Percentiles rank a stretch among this genome's conserved stretches.
These are phyloP conservation scores for Cucumis hystrix DNA, from an alignment of 306 rosid genomes.

Conservation along the genomic window DNA sequence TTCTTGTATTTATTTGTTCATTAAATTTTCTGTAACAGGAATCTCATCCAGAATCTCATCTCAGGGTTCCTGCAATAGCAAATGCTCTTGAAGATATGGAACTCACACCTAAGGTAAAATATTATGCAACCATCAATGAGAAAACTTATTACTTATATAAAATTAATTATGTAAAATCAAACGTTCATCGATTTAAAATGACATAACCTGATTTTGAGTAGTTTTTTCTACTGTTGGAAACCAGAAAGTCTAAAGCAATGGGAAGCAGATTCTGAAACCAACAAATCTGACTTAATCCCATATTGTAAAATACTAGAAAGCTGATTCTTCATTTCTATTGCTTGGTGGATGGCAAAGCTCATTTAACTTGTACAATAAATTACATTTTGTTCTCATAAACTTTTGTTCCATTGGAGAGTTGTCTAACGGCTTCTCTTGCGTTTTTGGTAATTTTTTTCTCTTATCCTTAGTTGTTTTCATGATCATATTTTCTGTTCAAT, in stretches of 20 bases:
- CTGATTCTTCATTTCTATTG: background rate
- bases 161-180: background rate
- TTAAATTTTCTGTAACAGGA: constrained; percentile 36
- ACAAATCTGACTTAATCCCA: background rate
- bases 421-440: background rate
- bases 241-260: background rate
- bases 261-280: background rate
- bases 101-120: constrained; percentile 57
- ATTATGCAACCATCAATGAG: background rate
- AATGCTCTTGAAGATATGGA: constrained; percentile 50
- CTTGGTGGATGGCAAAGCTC: background rate
- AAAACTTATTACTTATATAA: background rate
- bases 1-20: background rate
- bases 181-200: background rate
- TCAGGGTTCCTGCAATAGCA: constrained; percentile 79
- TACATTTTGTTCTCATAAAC: background rate
- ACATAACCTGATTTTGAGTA: background rate
- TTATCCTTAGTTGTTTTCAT: background rate
- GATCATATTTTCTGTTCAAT: background rate
- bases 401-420: background rate
- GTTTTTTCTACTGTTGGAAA: background rate
- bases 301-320: background rate
- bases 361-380: background rate
- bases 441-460: background rate
- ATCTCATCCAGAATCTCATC: constrained; percentile 91